Conservation (phyloP, 2,329 filamentous ascomycete species). For the Fusarium camptoceras region DNA sequence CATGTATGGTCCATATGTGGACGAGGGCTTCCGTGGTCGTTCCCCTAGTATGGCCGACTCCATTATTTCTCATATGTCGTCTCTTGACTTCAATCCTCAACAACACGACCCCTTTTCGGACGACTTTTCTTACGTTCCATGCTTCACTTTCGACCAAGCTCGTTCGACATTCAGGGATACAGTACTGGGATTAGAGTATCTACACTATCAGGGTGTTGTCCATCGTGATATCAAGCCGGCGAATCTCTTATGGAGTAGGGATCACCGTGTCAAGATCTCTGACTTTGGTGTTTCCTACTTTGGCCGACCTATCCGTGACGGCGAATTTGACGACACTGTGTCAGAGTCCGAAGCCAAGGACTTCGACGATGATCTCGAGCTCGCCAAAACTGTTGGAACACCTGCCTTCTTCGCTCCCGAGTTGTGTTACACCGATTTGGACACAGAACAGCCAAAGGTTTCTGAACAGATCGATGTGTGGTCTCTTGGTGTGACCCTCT, state of each 20-base stretch:
- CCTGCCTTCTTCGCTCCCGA: conserved; percentile 98
- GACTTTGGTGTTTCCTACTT: conserved; percentile 99
- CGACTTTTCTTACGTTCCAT: conserved; percentile 92
- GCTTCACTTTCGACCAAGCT: conserved; percentile 87
- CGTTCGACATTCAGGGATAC: conserved; percentile 91
- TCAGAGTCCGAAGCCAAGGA: conserved; percentile 87
- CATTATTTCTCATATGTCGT: conserved; percentile 76
- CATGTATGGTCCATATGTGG: conserved; percentile 78
- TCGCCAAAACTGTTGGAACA: conserved; percentile 98
- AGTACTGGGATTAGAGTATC: conserved; percentile 90
- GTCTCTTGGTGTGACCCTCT: conserved; percentile 95
- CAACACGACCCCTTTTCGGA: conserved; percentile 79
- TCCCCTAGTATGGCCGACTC: conserved; percentile 86
- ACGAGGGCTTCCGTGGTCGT: conserved; percentile 71
- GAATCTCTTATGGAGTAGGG: conserved; percentile 87
- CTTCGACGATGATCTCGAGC: conserved; percentile 90
- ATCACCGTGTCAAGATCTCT: conserved; percentile 94
- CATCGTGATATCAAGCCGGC: conserved; percentile 90
- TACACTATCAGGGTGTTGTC: conserved; percentile 88
- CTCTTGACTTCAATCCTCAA: conserved; percentile 68
- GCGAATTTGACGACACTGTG: conserved; percentile 78
- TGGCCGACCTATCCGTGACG: conserved; percentile 85
- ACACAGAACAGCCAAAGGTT: conserved; percentile 77
- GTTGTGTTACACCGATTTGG: conserved; percentile 87
- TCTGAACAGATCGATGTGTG: conserved; percentile 97